These are phyloP conservation scores for Ophiosphaerella herpotricha DNA, from an alignment of 2,329 filamentous ascomycete species.

Conservation along the genomic window DNA sequence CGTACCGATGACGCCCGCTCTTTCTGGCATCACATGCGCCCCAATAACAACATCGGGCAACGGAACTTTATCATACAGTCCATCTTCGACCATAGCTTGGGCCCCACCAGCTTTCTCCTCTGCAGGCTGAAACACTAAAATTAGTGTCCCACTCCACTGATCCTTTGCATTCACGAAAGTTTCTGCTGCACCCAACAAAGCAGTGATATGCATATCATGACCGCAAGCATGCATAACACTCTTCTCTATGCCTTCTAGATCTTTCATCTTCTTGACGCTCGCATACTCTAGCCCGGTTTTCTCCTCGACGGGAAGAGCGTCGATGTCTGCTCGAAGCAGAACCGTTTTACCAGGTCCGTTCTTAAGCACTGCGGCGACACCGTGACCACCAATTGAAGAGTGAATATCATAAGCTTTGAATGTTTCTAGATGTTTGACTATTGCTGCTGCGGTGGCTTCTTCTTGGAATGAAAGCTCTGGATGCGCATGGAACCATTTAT, in stretches of 20 bases:
- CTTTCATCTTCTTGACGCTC: slow-evolving; percentile 53
- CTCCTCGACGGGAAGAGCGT: slow-evolving; percentile 64
- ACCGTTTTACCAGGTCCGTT: slow-evolving; percentile 63
- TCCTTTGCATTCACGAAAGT: slow-evolving; percentile 52
- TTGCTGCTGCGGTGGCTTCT: slow-evolving; percentile 36
- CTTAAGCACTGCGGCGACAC: slow-evolving; percentile 59
- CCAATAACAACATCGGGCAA: slow-evolving; percentile 62
- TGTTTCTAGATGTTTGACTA: slow-evolving; percentile 31
- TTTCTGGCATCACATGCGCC: slow-evolving; percentile 59
- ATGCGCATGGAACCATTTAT: slow-evolving; percentile 42
- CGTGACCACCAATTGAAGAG: slow-evolving; percentile 62
- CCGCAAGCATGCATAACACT: slow-evolving; percentile 72
- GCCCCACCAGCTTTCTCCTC: slow-evolving; percentile 69
- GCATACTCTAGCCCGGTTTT: slow-evolving; percentile 61
- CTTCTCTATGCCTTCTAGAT: slow-evolving; percentile 54
- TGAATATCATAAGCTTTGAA: slow-evolving; percentile 51
- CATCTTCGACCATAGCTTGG: slow-evolving; percentile 65
- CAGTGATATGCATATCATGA: slow-evolving; percentile 65
- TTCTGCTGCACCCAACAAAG: slow-evolving; percentile 60
- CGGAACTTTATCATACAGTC: slow-evolving; percentile 59
- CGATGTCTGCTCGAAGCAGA: slow-evolving; percentile 66
- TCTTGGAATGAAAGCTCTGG: slow-evolving; percentile 46
- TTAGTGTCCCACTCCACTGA: slow-evolving; percentile 65
- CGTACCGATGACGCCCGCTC: slow-evolving; percentile 49
- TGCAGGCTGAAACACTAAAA: slow-evolving; percentile 69